These are phyloP conservation scores for Tubosaeta sp. DNA, from an alignment of 768 basidiomycete genomes.

Conservation along the genomic window DNA sequence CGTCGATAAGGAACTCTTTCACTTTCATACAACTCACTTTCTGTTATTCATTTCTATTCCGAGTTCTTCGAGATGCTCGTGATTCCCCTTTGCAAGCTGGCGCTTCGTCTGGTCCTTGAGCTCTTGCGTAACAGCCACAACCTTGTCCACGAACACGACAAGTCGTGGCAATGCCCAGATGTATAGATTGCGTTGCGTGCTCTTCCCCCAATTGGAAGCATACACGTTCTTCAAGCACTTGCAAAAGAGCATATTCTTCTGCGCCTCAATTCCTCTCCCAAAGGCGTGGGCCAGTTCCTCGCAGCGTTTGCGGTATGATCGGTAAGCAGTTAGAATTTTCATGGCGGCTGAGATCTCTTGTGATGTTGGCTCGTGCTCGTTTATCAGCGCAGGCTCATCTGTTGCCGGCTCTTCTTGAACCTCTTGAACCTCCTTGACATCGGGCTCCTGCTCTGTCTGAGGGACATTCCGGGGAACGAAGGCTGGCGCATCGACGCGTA, in stretches of 20 bases:
- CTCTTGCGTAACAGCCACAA: conserved; percentile 19
- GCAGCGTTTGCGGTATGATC: conserved; percentile 4
- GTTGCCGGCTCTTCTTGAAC: conserved; percentile 9
- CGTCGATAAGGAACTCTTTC: not conserved
- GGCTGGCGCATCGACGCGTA: conserved; percentile 13
- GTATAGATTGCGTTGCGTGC: conserved; percentile 35
- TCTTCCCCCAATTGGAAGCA: conserved; percentile 25
- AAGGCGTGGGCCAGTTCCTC: conserved; percentile 4
- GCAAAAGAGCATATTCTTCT: conserved; percentile 23
- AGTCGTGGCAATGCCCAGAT: conserved; percentile 37
- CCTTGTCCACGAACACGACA: conserved; percentile 38
- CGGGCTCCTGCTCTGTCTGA: not conserved
- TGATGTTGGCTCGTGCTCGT: conserved; percentile 18
- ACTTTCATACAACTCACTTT: conserved; percentile 26
- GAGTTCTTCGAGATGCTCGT: conserved; percentile 35
- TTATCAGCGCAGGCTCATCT: conserved; percentile 14
- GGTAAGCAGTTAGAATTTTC: conserved; percentile 20
- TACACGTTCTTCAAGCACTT: conserved; percentile 27
- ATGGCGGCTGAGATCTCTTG: conserved; percentile 25
- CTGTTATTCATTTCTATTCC: conserved; percentile 27
- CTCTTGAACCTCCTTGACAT: not conserved
- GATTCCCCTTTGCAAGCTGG: conserved; percentile 23
- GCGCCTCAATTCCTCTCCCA: conserved; percentile 17
- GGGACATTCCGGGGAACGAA: conserved; percentile 13
- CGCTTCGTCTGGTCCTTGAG: conserved; percentile 33